A percentile compares a stretch with the other conserved stretches of the same genome.
Conservation (phyloP, 2,329 filamentous ascomycete genomes). For the Scleromitrula shiraiana region DNA sequence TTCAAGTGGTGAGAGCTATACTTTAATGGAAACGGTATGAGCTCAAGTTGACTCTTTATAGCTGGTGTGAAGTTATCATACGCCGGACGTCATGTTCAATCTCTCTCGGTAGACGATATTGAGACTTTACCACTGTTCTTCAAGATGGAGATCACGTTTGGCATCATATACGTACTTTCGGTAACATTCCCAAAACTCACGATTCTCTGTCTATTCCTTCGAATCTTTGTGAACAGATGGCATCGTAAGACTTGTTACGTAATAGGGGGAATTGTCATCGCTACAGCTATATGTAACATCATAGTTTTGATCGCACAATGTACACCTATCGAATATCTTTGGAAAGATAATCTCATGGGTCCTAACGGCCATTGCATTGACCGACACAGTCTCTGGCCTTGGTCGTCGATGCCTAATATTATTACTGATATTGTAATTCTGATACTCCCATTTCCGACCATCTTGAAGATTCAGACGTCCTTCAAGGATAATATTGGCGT, state of each 20-base stretch:
- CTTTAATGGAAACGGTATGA: too few relatives aligned
- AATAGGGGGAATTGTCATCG: background rate
- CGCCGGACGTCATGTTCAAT: background rate
- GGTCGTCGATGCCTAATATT: background rate
- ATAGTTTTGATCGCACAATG: constrained; percentile 8
- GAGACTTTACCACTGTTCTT: background rate
- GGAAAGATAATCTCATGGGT: constrained; percentile 10
- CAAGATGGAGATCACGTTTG: background rate
- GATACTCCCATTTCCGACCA: background rate
- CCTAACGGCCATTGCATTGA: background rate
- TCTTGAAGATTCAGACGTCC: background rate
- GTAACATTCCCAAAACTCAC: constrained; percentile 11
- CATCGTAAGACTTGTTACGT: constrained; percentile 2
- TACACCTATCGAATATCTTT: constrained; percentile 8
- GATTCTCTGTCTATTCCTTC: constrained; percentile 9
- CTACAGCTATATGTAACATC: background rate
- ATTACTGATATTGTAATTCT: background rate
- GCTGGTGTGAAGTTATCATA: background rate
- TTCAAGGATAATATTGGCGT: background rate
- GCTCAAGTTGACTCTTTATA: too few relatives aligned
- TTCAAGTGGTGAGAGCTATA: too few relatives aligned
- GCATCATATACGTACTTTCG: background rate
- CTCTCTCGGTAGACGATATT: background rate
- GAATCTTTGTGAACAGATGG: constrained; percentile 10
- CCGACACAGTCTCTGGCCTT: background rate